phyloP scores from a whole-genome alignment of 371 early-diverging fungal species.

The Mucor irregularis region DNA sequence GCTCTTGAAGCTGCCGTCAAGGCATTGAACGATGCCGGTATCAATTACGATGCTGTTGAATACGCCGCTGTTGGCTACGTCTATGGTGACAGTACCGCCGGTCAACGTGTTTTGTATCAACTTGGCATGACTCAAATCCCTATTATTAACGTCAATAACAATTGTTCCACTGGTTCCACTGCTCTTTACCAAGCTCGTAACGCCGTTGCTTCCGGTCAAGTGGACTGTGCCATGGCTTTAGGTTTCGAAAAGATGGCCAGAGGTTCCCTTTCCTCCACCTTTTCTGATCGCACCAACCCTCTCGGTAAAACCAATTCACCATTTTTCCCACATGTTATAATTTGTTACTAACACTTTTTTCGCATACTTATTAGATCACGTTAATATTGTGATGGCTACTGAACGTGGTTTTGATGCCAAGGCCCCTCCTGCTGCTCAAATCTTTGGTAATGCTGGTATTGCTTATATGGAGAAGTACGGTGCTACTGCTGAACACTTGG shows the following conservation, averaged over 20 bases:
- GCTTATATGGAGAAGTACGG: slow-evolving; percentile 72
- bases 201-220: slow-evolving; percentile 64
- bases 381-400: slow-evolving; percentile 54
- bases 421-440: slow-evolving; percentile 71
- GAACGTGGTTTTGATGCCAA: slow-evolving; percentile 58
- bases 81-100: slow-evolving; percentile 73
- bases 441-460: slow-evolving; percentile 79
- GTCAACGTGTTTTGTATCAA: slow-evolving; percentile 74
- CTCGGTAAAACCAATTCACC: slow-evolving; percentile 37
- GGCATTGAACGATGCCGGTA: slow-evolving; percentile 70
- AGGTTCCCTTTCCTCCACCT: slow-evolving; percentile 60
- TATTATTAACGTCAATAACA: slow-evolving; percentile 76
- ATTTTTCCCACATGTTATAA: background rate
- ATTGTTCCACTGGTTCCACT: slow-evolving; percentile 79
- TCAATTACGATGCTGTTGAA: slow-evolving; percentile 69
- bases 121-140: slow-evolving; percentile 71
- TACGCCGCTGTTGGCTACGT: slow-evolving; percentile 65
- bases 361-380: slow-evolving; percentile 47
- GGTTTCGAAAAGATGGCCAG: slow-evolving; percentile 79
- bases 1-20: slow-evolving; percentile 75
- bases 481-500: slow-evolving; percentile 58
- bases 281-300: slow-evolving; percentile 68
- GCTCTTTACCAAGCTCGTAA: slow-evolving; percentile 75
- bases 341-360: background rate
- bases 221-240: slow-evolving; percentile 76